Percentiles rank a stretch among this genome's conserved stretches.
Conservation (phyloP, 495 filamentous ascomycete genomes). For the Pyrenula aspistea region DNA sequence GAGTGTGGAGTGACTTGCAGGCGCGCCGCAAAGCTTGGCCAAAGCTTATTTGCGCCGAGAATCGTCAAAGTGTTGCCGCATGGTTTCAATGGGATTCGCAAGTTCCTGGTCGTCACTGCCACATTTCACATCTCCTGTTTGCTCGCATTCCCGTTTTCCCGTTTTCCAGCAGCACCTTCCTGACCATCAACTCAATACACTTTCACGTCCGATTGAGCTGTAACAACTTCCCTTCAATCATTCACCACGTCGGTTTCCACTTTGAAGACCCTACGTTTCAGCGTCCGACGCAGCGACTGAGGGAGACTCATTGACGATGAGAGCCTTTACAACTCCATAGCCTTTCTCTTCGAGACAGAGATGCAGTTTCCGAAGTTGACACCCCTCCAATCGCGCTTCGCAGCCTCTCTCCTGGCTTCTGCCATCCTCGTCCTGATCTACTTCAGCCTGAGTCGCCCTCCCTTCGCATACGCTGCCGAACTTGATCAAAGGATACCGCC, state of each 20-base stretch:
- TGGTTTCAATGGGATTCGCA: background rate
- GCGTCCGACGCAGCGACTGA: too few relatives aligned
- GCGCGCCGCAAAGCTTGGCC: background rate
- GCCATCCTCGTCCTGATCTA: constrained; percentile 42
- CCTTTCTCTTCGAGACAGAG: background rate
- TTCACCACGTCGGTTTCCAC: too few relatives aligned
- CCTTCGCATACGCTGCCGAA: constrained; percentile 49
- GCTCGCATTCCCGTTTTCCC: too few relatives aligned
- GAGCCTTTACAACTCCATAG: too few relatives aligned
- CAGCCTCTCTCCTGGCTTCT: constrained; percentile 47
- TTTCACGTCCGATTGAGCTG: too few relatives aligned
- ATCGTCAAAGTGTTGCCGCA: background rate
- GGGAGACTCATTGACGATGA: too few relatives aligned
- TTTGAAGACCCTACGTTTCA: too few relatives aligned
- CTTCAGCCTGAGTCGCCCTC: constrained; percentile 37
- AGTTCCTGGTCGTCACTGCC: too few relatives aligned
- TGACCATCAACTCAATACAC: too few relatives aligned
- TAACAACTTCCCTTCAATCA: too few relatives aligned
- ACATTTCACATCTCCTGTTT: too few relatives aligned
- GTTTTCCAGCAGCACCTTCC: too few relatives aligned
- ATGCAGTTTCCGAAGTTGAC: constrained; percentile 50
- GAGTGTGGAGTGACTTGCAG: background rate
- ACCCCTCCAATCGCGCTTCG: constrained; percentile 56
- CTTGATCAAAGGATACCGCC: constrained; percentile 26
- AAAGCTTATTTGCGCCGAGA: background rate